phyloP scores from a whole-genome alignment of 2,329 filamentous ascomycete genomes.

The Phialophora tarda region DNA sequence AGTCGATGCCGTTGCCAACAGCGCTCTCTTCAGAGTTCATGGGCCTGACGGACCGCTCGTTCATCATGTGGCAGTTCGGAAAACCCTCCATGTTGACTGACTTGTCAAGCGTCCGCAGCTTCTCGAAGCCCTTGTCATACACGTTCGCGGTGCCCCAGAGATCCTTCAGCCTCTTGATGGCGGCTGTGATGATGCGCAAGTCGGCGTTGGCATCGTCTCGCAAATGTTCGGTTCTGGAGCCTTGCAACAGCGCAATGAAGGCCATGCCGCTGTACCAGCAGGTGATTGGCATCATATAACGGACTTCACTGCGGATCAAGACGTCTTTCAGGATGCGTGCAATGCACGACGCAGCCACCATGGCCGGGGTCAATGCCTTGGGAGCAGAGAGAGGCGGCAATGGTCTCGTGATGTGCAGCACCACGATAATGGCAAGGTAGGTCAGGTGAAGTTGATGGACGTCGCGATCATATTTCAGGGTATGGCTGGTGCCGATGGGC shows the following conservation, averaged over 20 bases:
- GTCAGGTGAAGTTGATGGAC: neutral
- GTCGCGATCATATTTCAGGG: neutral
- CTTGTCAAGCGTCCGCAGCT: conserved; percentile 39
- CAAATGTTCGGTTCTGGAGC: conserved; percentile 43
- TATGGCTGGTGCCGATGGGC: neutral
- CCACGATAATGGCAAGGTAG: conserved; percentile 4
- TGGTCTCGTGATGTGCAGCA: conserved; percentile 42
- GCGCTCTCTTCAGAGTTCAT: neutral
- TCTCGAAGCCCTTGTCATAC: conserved; percentile 44
- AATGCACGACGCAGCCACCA: conserved; percentile 50
- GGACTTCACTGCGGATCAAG: conserved; percentile 44
- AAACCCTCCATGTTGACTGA: too few species aligned
- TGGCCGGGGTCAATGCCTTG: conserved; percentile 46
- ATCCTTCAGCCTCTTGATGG: conserved; percentile 44
- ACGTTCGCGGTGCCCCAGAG: conserved; percentile 50
- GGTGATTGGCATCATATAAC: conserved; percentile 49
- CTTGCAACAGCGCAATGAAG: conserved; percentile 51
- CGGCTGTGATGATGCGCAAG: conserved; percentile 44
- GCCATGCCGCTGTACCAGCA: conserved; percentile 53
- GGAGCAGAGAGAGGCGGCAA: conserved; percentile 45
- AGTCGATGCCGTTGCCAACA: conserved; percentile 40
- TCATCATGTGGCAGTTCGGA: too few species aligned
- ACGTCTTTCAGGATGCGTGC: conserved; percentile 49
- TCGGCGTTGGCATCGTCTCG: conserved; percentile 45
- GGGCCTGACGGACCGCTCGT: neutral